phyloP scores from a whole-genome alignment of 2,329 filamentous ascomycete genomes.

The Tympanopsis confertula region DNA sequence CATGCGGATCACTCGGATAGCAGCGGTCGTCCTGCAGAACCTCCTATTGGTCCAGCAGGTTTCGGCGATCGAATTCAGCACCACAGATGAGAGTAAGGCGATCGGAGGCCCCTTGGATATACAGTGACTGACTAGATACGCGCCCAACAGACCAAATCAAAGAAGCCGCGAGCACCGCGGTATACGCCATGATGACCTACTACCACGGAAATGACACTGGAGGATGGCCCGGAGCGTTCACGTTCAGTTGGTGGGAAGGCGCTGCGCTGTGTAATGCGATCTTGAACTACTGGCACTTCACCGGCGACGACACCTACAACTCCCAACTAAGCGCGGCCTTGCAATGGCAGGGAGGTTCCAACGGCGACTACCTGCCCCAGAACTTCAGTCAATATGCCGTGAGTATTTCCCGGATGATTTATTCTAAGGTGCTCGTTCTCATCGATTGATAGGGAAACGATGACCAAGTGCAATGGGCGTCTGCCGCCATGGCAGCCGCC shows the following conservation, averaged over 20 bases:
- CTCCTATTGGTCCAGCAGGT: no score
- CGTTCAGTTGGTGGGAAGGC: slow-evolving; percentile 23
- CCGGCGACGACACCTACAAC: slow-evolving; percentile 1
- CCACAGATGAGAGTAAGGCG: no score
- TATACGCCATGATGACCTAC: slow-evolving; percentile 18
- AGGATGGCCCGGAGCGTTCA: slow-evolving; percentile 16
- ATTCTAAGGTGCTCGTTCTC: no score
- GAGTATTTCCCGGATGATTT: no score
- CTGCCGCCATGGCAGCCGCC: slow-evolving; percentile 21
- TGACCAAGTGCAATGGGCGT: slow-evolving; percentile 19
- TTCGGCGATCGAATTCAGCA: no score
- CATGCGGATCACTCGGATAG: no score
- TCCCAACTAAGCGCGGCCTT: background rate
- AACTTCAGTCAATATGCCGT: no score
- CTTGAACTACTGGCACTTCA: slow-evolving; percentile 2
- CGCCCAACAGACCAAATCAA: slow-evolving; percentile 16
- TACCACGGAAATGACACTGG: slow-evolving; percentile 18
- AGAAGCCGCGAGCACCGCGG: slow-evolving; percentile 14
- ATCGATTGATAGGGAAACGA: slow-evolving; percentile 11
- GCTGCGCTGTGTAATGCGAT: slow-evolving; percentile 17
- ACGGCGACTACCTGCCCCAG: no score
- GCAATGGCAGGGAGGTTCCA: no score
- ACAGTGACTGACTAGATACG: no score
- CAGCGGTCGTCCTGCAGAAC: no score
- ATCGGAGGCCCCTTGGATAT: no score